These are phyloP conservation scores for Podospora comata DNA, from an alignment of 495 filamentous ascomycete species.

Conservation along the genomic window DNA sequence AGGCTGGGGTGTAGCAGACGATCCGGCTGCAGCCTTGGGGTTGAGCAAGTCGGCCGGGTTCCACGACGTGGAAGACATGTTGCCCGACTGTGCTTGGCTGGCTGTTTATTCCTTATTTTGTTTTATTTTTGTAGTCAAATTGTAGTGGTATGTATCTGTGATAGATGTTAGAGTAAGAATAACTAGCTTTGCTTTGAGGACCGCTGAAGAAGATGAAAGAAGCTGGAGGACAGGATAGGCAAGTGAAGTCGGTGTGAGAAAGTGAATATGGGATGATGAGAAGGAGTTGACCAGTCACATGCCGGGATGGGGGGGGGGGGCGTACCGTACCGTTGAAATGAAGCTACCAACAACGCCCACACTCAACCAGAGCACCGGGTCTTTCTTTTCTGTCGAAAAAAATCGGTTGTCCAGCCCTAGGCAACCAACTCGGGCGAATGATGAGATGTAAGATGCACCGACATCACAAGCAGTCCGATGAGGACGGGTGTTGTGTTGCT, in stretches of 20 bases:
- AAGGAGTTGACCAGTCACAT: background rate
- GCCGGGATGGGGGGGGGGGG: background rate
- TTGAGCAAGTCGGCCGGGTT: slow-evolving; percentile 28
- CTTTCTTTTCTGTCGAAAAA: background rate
- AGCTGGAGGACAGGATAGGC: background rate
- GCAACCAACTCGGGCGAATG: slow-evolving; percentile 1
- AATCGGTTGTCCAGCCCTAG: background rate
- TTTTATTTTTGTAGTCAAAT: background rate
- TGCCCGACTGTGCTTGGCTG: slow-evolving; percentile 6
- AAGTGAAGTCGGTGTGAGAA: background rate
- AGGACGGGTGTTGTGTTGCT: background rate
- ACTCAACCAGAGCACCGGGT: background rate
- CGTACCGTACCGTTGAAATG: background rate
- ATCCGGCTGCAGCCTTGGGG: slow-evolving; percentile 23
- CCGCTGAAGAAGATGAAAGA: background rate
- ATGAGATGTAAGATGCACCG: slow-evolving; percentile 2
- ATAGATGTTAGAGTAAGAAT: background rate
- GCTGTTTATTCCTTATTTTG: background rate
- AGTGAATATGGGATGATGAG: background rate
- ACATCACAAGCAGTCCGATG: slow-evolving; percentile 4
- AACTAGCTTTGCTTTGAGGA: background rate
- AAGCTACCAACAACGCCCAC: slow-evolving; percentile 1
- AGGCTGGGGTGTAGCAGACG: slow-evolving; percentile 19
- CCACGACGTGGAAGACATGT: slow-evolving; percentile 27
- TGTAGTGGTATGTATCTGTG: background rate